phyloP scores from a whole-genome alignment of 2,329 filamentous ascomycete species.

The Aspergillus caelatus region DNA sequence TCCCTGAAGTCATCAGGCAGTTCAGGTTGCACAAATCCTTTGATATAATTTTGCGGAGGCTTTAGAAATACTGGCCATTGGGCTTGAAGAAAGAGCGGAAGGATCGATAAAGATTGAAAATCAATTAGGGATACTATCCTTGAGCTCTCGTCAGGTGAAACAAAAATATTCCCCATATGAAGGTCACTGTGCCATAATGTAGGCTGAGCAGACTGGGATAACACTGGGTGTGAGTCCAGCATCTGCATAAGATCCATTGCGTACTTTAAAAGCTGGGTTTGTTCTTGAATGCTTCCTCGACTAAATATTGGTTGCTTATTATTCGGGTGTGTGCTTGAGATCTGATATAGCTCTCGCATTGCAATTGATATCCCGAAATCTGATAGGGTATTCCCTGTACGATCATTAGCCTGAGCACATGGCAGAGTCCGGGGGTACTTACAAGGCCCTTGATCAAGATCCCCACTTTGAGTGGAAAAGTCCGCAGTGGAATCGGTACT shows the following conservation, averaged over 20 bases:
- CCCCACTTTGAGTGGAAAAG: not conserved
- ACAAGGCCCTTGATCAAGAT: slow-evolving; percentile 20
- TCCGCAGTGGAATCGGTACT: slow-evolving; percentile 4
- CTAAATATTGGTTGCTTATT: slow-evolving; percentile 4
- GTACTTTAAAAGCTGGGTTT: slow-evolving; percentile 16
- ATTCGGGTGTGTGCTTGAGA: slow-evolving; percentile 9
- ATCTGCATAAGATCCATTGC: slow-evolving; percentile 16
- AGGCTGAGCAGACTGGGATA: slow-evolving; percentile 18
- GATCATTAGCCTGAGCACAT: slow-evolving; percentile 12
- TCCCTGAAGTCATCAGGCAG: slow-evolving; percentile 35
- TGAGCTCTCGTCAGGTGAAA: slow-evolving; percentile 22
- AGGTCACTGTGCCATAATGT: slow-evolving; percentile 29
- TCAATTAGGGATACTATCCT: slow-evolving; percentile 30
- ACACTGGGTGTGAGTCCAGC: slow-evolving; percentile 18
- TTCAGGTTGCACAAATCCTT: slow-evolving; percentile 21
- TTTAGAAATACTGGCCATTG: slow-evolving; percentile 29
- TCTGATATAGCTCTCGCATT: slow-evolving; percentile 20
- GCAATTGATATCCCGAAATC: slow-evolving; percentile 19
- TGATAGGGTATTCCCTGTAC: slow-evolving; percentile 20
- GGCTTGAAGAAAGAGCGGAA: slow-evolving; percentile 33
- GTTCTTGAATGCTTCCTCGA: slow-evolving; percentile 17
- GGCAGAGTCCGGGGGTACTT: slow-evolving; percentile 5
- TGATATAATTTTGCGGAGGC: slow-evolving; percentile 24
- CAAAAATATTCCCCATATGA: slow-evolving; percentile 40
- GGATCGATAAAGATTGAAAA: slow-evolving; percentile 28